phyloP scores from a whole-genome alignment of 495 filamentous ascomycete genomes.

The Penicillium fimorum region DNA sequence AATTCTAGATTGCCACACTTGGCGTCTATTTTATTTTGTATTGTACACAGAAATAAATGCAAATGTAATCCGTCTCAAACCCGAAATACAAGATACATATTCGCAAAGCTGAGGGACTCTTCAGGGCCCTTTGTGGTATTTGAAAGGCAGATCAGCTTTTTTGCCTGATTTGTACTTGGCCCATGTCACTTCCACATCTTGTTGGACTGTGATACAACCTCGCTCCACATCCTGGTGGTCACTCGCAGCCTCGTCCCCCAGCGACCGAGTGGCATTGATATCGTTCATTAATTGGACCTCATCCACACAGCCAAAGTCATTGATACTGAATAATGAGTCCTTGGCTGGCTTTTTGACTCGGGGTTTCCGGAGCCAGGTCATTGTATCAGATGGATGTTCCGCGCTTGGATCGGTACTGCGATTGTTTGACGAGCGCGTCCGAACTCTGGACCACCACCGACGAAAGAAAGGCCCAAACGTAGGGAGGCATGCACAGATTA shows the following conservation, averaged over 20 bases:
- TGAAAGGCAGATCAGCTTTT: neutral
- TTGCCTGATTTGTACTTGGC: neutral
- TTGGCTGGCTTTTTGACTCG: neutral
- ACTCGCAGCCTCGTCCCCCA: neutral
- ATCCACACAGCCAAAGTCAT: neutral
- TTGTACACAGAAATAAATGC: neutral
- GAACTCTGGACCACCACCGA: neutral
- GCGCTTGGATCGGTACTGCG: neutral
- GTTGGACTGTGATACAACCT: neutral
- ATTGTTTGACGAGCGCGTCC: neutral
- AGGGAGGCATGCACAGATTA: slow-evolving; percentile 1
- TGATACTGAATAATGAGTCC: neutral
- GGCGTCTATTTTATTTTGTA: neutral
- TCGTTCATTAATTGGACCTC: neutral
- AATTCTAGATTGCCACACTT: neutral
- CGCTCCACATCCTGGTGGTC: neutral
- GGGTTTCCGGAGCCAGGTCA: neutral
- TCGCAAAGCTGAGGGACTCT: neutral
- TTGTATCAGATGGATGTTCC: neutral
- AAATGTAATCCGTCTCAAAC: neutral
- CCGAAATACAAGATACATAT: neutral
- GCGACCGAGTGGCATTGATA: neutral
- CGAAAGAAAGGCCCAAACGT: slow-evolving; percentile 1
- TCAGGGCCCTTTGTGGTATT: neutral
- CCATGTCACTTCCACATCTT: neutral